A percentile compares a stretch with the other conserved stretches of the same genome.
Evolutionary conservation across 2,329 filamentous ascomycete genomes (phyloP).

Genomic region (Beauveria bassiana): DNA sequence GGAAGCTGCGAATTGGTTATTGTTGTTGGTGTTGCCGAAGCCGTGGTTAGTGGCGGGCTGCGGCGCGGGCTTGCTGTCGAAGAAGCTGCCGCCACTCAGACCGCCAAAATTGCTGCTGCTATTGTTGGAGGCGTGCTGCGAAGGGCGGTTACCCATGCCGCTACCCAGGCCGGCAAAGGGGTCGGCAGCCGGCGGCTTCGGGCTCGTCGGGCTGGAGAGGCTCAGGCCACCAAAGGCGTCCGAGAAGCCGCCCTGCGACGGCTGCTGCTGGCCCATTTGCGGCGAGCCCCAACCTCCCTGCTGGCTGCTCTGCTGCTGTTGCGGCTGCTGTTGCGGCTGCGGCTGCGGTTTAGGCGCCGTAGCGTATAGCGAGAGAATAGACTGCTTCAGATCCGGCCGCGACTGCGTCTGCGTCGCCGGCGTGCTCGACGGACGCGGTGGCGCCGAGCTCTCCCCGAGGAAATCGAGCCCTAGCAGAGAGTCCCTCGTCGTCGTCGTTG

Average conservation of each 20-base stretch:
- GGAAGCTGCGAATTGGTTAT: background rate
- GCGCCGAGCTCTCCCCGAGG: constrained; percentile 65
- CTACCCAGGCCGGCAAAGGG: constrained; percentile 57
- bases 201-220: constrained; percentile 32
- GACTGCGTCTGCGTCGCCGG: constrained; percentile 61
- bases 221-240: constrained; percentile 59
- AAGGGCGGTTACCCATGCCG: constrained; percentile 25
- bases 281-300: constrained; percentile 56
- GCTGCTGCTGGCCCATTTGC: constrained; percentile 30
- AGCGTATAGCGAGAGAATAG: constrained; percentile 90
- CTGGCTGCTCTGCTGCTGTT: constrained; percentile 48
- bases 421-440: constrained; percentile 78
- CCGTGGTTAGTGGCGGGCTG: constrained; percentile 9
- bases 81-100: constrained; percentile 71
- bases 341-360: constrained; percentile 71
- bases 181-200: constrained; percentile 36
- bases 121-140: constrained; percentile 27
- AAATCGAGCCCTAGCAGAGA: constrained; percentile 91
- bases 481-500: constrained; percentile 71
- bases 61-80: constrained; percentile 60
- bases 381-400: constrained; percentile 90
- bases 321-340: constrained; percentile 38
- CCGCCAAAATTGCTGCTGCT: constrained; percentile 43
- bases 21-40: background rate
- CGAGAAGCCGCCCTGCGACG: constrained; percentile 40